Conservation (phyloP, 164 flowering plant species). For the Annona squamosa region DNA sequence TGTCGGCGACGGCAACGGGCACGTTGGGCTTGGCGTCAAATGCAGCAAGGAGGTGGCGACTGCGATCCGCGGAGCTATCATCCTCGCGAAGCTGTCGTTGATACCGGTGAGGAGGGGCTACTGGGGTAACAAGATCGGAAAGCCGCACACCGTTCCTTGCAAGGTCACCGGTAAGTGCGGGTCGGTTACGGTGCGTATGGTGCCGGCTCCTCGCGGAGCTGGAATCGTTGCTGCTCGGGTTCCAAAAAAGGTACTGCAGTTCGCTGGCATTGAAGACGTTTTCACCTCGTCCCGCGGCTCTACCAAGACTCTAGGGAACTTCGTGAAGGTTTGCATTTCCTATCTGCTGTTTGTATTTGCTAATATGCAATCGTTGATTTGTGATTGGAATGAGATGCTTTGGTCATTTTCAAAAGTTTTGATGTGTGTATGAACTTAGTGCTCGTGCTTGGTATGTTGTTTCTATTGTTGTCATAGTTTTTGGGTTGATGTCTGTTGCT, state of each 20-base stretch:
- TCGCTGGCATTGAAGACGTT: constrained; percentile 84
- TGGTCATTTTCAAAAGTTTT: not conserved
- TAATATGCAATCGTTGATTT: too few species aligned
- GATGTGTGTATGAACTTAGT: too few species aligned
- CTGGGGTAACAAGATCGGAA: constrained; percentile 89
- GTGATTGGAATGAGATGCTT: too few species aligned
- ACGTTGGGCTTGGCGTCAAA: constrained; percentile 78
- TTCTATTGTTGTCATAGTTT: not conserved
- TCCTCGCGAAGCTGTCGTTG: constrained; percentile 62
- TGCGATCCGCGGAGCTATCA: constrained; percentile 69
- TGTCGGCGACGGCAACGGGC: constrained; percentile 71
- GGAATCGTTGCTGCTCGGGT: constrained; percentile 86
- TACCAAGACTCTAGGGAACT: constrained; percentile 77
- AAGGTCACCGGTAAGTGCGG: constrained; percentile 91
- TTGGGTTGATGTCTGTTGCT: not conserved
- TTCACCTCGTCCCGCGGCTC: constrained; percentile 77
- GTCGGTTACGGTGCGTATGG: constrained; percentile 73
- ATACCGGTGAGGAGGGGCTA: constrained; percentile 78
- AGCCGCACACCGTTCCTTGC: constrained; percentile 77
- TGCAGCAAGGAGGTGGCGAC: constrained; percentile 79
- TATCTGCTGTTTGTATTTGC: not conserved
- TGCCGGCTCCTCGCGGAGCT: constrained; percentile 78
- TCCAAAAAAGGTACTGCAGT: constrained; percentile 87
- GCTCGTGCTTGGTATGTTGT: too few species aligned
- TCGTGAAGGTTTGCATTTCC: constrained; percentile 52